These are phyloP conservation scores for Amoebophrya sp. DNA, from an alignment of 169 alveolate species.

Conservation along the genomic window DNA sequence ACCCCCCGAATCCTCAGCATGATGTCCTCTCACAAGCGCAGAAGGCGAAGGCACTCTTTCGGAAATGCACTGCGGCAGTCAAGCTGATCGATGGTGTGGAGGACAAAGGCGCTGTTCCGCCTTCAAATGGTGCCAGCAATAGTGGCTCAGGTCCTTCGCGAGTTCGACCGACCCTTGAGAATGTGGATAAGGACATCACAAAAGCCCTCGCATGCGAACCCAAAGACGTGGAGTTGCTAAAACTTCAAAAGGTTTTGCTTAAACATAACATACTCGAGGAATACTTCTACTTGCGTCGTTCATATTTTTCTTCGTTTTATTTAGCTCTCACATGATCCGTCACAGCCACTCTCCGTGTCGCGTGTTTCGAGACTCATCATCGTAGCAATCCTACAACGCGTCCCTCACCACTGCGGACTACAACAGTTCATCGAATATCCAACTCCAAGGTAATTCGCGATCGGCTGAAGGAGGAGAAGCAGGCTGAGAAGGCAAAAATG, in stretches of 20 bases:
- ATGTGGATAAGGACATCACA: background rate
- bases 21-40: background rate
- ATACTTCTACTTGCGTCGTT: background rate
- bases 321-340: no score
- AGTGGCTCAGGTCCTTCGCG: no score
- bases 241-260: background rate
- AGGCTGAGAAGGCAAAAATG: background rate
- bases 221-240: background rate
- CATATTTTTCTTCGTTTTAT: no score
- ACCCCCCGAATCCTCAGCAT: slow-evolving; percentile 1
- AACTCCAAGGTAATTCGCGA: no score
- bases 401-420: no score
- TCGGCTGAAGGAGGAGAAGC: background rate
- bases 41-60: slow-evolving; percentile 5
- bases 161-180: background rate
- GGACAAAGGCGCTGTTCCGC: background rate
- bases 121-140: no score
- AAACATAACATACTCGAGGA: background rate
- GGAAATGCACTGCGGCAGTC: background rate
- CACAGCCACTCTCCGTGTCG: no score
- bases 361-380: no score
- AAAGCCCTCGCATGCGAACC: background rate
- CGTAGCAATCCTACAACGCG: no score
- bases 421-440: no score
- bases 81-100: background rate